These are phyloP conservation scores for Backusella westeae DNA, from an alignment of 192 early-diverging fungal species.

Conservation along the genomic window DNA sequence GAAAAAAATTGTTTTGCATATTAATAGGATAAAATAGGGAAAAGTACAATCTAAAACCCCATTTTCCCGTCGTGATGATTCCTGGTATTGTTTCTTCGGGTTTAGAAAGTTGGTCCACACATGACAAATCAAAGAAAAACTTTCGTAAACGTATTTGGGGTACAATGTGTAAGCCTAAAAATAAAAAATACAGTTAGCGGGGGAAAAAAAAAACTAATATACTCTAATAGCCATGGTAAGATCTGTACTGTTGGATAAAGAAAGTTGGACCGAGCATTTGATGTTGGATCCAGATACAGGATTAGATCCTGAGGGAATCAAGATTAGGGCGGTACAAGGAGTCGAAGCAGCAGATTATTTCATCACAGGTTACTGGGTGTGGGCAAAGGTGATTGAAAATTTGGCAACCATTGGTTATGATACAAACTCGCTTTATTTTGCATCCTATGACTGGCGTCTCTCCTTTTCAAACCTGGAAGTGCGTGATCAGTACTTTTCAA, in stretches of 20 bases:
- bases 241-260: conserved; percentile 81
- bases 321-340: conserved; percentile 80
- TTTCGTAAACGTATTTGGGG: conserved; percentile 90
- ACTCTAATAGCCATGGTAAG: conserved; percentile 69
- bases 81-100: conserved; percentile 91
- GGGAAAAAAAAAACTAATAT: too few relatives aligned
- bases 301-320: conserved; percentile 80
- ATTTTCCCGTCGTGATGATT: conserved; percentile 73
- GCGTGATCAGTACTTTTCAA: conserved; percentile 80
- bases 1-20: not conserved
- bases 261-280: conserved; percentile 83
- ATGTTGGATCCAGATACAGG: conserved; percentile 78
- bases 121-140: conserved; percentile 75
- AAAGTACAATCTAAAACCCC: conserved; percentile 35
- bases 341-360: conserved; percentile 91
- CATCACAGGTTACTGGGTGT: conserved; percentile 90
- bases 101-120: conserved; percentile 85
- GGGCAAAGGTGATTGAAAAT: conserved; percentile 82
- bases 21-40: conserved; percentile 19
- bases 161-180: conserved; percentile 53
- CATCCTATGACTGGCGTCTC: conserved; percentile 89
- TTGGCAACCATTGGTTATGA: conserved; percentile 85
- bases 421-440: conserved; percentile 82
- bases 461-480: conserved; percentile 74
- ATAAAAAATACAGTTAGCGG: not conserved